Conservation (phyloP, 139 green algal genomes). For the Volvox reticuliferus region DNA sequence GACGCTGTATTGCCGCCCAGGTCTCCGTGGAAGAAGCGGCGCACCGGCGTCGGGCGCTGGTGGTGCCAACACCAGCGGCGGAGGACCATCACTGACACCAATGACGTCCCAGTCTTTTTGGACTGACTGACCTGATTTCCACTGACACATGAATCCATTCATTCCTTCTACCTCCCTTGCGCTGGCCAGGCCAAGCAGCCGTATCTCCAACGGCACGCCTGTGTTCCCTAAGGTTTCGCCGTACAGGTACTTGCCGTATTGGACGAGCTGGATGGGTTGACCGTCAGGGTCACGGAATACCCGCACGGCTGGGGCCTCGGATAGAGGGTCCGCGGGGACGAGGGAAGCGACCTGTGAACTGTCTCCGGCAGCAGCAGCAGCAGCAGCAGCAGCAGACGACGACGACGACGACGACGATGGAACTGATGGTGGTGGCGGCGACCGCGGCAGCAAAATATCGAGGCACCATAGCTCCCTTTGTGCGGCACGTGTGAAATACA, state of each 20-base stretch:
- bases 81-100: too few relatives aligned
- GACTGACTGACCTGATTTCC: background rate
- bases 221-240: conserved; percentile 3
- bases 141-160: background rate
- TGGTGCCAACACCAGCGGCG: too few relatives aligned
- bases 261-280: conserved; percentile 5
- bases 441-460: background rate
- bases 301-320: background rate
- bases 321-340: too few relatives aligned
- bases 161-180: background rate
- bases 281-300: conserved; percentile 7
- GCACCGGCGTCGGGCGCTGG: background rate
- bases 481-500: conserved; percentile 35
- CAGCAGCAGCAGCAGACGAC: too few relatives aligned
- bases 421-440: background rate
- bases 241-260: background rate
- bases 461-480: conserved; percentile 20
- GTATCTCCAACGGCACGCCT: conserved; percentile 23
- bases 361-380: too few relatives aligned
- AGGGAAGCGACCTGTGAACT: too few relatives aligned
- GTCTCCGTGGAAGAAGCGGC: background rate
- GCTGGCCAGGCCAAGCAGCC: background rate
- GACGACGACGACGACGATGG: too few relatives aligned
- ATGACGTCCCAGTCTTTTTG: background rate
- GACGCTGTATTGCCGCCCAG: background rate